phyloP scores from a whole-genome alignment of 2,329 filamentous ascomycete genomes.

The Aspergillus quadricinctus region DNA sequence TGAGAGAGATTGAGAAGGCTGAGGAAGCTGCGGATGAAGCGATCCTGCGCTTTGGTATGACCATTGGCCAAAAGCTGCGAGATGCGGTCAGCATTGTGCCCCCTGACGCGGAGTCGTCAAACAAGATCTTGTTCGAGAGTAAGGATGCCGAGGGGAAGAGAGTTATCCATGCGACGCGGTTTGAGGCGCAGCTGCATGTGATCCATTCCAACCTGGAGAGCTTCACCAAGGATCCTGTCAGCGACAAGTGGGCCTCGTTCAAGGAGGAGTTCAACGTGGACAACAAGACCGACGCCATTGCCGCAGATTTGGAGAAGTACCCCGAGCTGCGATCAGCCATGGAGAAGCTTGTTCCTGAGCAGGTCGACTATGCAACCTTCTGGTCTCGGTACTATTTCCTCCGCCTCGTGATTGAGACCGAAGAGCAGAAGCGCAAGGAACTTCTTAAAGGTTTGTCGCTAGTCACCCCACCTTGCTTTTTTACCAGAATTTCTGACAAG shows the following conservation, averaged over 20 bases:
- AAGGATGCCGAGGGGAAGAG: conserved; percentile 85
- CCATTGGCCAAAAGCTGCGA: conserved; percentile 80
- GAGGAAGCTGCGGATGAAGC: conserved; percentile 97
- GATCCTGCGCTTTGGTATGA: conserved; percentile 82
- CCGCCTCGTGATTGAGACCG: conserved; percentile 85
- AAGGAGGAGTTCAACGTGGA: conserved; percentile 72
- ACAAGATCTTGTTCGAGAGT: conserved; percentile 80
- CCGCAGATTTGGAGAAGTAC: conserved; percentile 77
- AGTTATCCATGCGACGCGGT: conserved; percentile 88
- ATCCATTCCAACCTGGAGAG: conserved; percentile 81
- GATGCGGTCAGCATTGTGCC: conserved; percentile 88
- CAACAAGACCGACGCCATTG: conserved; percentile 78
- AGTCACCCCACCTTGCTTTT: neutral
- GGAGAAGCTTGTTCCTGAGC: conserved; percentile 93
- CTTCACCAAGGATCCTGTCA: conserved; percentile 76
- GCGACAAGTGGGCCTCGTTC: conserved; percentile 71
- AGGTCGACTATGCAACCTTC: conserved; percentile 82
- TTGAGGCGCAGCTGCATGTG: conserved; percentile 93
- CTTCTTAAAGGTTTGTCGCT: conserved; percentile 73
- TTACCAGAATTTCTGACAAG: conserved; percentile 5
- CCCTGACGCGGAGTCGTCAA: conserved; percentile 52
- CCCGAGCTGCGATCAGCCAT: conserved; percentile 80
- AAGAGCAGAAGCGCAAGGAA: conserved; percentile 83
- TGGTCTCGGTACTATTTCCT: conserved; percentile 97
- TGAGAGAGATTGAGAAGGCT: conserved; percentile 85